These are phyloP conservation scores for Lotus japonicus DNA, from an alignment of 306 rosid species.

Conservation along the genomic window DNA sequence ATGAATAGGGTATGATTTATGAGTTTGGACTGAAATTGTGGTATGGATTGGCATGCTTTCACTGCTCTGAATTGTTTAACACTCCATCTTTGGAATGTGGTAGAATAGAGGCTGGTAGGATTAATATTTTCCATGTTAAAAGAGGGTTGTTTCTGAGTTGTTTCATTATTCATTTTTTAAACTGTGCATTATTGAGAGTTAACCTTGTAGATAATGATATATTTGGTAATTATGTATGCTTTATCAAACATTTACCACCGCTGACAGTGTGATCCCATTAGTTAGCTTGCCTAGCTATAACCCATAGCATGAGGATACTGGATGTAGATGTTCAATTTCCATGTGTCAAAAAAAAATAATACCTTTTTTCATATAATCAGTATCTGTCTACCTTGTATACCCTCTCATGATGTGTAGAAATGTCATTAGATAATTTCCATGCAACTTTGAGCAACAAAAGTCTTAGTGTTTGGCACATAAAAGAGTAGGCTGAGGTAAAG, in stretches of 20 bases:
- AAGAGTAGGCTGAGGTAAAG: too few relatives aligned
- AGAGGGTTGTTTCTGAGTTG: too few relatives aligned
- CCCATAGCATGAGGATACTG: not conserved
- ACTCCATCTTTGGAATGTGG: too few relatives aligned
- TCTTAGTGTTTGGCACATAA: not conserved
- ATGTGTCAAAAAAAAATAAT: not conserved
- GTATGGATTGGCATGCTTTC: too few relatives aligned
- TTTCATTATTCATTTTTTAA: not conserved
- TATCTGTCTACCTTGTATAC: not conserved
- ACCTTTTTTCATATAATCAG: not conserved
- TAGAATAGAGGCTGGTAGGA: too few relatives aligned
- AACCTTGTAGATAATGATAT: not conserved
- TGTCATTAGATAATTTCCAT: not conserved
- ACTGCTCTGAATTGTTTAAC: too few relatives aligned
- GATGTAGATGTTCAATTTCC: not conserved
- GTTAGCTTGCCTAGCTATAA: too few relatives aligned
- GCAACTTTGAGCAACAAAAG: not conserved
- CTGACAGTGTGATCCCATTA: too few relatives aligned
- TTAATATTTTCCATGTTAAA: too few relatives aligned
- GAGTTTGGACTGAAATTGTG: too few relatives aligned
- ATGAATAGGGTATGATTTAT: too few relatives aligned
- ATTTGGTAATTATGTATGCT: not conserved
- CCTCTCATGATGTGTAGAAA: not conserved
- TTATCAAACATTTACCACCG: not conserved
- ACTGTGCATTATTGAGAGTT: not conserved